A percentile compares a stretch with the other conserved stretches of the same genome.
These are phyloP conservation scores for Teunomyces panamensis DNA, from an alignment of 805 yeast genomes.

Conservation along the genomic window DNA sequence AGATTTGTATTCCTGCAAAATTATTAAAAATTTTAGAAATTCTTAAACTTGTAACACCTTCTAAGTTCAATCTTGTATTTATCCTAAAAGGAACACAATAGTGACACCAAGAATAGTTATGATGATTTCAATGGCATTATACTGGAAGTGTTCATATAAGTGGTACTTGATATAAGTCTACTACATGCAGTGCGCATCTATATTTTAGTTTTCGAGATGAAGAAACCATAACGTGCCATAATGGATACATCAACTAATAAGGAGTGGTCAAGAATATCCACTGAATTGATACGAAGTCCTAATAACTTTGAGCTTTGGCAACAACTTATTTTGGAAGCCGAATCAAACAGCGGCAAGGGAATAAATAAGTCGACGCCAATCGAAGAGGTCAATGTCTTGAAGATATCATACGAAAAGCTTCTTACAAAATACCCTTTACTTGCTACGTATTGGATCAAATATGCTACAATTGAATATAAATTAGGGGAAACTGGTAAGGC, in stretches of 20 bases:
- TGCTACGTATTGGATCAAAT: constrained; percentile 58
- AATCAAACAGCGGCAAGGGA: constrained; percentile 22
- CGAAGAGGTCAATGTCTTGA: constrained; percentile 29
- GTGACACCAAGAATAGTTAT: too few relatives aligned
- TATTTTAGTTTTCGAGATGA: constrained; percentile 1
- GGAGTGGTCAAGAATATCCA: constrained; percentile 31
- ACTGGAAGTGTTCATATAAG: too few relatives aligned
- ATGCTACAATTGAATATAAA: constrained; percentile 46
- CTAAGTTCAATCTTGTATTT: too few relatives aligned
- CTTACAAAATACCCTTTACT: constrained; percentile 47
- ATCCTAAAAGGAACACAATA: too few relatives aligned
- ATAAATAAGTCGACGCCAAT: constrained; percentile 33
- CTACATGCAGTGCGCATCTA: background rate
- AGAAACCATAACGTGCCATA: background rate
- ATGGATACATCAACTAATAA: constrained; percentile 6
- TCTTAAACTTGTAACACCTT: too few relatives aligned
- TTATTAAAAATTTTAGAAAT: too few relatives aligned
- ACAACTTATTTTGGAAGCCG: constrained; percentile 28
- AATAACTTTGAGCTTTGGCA: constrained; percentile 38
- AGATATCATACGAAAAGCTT: constrained; percentile 41
- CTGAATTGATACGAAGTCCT: constrained; percentile 31
- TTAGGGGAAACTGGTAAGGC: constrained; percentile 42
- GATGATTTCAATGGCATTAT: too few relatives aligned
- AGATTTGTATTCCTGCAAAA: too few relatives aligned
- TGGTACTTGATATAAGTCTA: background rate